phyloP scores from a whole-genome alignment of 2,329 filamentous ascomycete genomes.

The Aulographum hederae region DNA sequence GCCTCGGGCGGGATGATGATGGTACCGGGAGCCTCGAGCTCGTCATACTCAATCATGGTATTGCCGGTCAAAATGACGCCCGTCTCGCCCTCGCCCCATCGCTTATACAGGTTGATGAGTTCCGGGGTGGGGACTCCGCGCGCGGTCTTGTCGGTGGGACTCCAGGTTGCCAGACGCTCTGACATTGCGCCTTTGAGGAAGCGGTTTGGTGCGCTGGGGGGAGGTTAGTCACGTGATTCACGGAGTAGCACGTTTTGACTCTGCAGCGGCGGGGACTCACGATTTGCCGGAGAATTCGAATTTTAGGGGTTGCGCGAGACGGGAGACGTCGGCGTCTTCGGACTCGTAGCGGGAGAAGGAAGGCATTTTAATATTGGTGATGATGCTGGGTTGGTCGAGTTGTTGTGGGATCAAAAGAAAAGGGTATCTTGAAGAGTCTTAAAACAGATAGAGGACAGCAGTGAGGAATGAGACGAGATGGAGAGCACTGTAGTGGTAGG shows the following conservation, averaged over 20 bases:
- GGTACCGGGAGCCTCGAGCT: slow-evolving; percentile 38
- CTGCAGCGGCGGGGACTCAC: neutral
- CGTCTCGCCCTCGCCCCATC: slow-evolving; percentile 40
- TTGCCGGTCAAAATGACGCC: slow-evolving; percentile 45
- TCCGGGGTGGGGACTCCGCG: neutral
- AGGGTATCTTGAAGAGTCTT: too few relatives aligned
- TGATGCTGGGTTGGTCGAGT: too few relatives aligned
- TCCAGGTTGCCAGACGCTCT: slow-evolving; percentile 44
- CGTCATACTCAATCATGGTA: slow-evolving; percentile 34
- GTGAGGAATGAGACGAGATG: too few relatives aligned
- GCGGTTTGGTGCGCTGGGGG: slow-evolving; percentile 1
- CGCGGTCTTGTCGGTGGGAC: slow-evolving; percentile 8
- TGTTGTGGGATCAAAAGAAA: too few relatives aligned
- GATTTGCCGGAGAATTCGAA: neutral
- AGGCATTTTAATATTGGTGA: too few relatives aligned
- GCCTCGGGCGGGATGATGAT: slow-evolving; percentile 37
- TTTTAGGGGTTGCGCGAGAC: neutral
- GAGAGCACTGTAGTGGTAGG: too few relatives aligned
- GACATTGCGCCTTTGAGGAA: slow-evolving; percentile 33
- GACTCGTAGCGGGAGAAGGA: too few relatives aligned
- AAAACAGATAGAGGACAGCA: too few relatives aligned
- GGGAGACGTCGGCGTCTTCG: neutral
- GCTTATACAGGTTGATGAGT: slow-evolving; percentile 20
- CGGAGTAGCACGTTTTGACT: neutral
- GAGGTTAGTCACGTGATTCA: too few relatives aligned